A percentile compares a stretch with the other conserved stretches of the same genome.
These are phyloP conservation scores for Microbotryum violaceum DNA, from an alignment of 1,284 basidiomycete species.

Conservation along the genomic window DNA sequence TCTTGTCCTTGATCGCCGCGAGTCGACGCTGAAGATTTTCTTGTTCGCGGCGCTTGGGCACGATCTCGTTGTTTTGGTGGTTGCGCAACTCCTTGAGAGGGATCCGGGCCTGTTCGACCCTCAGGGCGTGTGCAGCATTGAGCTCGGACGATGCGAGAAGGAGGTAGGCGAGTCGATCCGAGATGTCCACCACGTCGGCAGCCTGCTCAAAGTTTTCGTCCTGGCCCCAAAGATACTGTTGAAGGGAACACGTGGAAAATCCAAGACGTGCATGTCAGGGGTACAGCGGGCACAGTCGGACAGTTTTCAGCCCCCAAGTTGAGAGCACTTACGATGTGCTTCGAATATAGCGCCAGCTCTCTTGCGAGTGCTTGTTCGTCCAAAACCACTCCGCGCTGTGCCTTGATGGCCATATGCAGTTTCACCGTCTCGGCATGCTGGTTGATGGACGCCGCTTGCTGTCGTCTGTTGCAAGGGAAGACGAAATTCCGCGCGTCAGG, in stretches of 20 bases:
- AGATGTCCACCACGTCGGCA: conserved; percentile 30
- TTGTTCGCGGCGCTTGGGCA: conserved; percentile 19
- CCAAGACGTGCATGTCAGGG: not conserved
- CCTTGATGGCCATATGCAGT: conserved; percentile 33
- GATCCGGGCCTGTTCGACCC: conserved; percentile 23
- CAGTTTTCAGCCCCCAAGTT: no score
- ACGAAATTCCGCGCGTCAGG: not conserved
- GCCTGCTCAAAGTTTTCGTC: conserved; percentile 21
- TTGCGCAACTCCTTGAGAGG: conserved; percentile 34
- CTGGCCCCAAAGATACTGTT: conserved; percentile 27
- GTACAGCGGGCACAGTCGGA: not conserved
- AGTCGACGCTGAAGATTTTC: conserved; percentile 15
- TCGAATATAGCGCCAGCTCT: conserved; percentile 17
- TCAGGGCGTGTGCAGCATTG: conserved; percentile 17
- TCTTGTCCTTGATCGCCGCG: conserved; percentile 14
- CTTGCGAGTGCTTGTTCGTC: conserved; percentile 25
- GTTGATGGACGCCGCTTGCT: conserved; percentile 14
- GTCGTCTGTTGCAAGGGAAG: not conserved
- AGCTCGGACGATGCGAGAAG: conserved; percentile 31
- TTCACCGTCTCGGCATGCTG: conserved; percentile 26
- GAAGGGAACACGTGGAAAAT: conserved; percentile 19
- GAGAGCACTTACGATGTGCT: not conserved
- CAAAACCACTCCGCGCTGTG: conserved; percentile 23
- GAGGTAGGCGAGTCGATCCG: conserved; percentile 33
- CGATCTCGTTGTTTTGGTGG: conserved; percentile 31